Conservation (phyloP, 2,329 filamentous ascomycete genomes). For the Aspergillus costaricaensis region DNA sequence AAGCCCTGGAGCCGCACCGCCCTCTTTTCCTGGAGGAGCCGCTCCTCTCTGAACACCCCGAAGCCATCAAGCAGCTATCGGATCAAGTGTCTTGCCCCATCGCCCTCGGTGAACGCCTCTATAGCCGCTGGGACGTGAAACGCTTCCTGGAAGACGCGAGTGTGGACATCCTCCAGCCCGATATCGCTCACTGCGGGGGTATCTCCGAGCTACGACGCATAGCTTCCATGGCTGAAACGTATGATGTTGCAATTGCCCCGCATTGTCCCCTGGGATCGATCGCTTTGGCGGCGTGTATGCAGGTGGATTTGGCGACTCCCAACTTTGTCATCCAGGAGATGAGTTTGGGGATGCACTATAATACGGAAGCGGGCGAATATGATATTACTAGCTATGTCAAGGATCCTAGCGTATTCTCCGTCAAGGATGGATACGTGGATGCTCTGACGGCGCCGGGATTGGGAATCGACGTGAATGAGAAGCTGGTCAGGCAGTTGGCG, state of each 20-base stretch:
- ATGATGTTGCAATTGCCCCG: conserved; percentile 72
- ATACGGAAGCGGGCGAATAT: conserved; percentile 60
- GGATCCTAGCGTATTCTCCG: conserved; percentile 65
- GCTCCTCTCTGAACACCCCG: conserved; percentile 68
- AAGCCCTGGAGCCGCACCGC: conserved; percentile 64
- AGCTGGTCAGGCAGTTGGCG: conserved; percentile 61
- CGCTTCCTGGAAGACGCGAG: conserved; percentile 68
- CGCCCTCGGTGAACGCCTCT: conserved; percentile 70
- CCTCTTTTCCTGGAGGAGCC: conserved; percentile 79
- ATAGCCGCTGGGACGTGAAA: conserved; percentile 72
- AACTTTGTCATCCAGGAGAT: conserved; percentile 78
- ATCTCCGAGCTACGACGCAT: conserved; percentile 72
- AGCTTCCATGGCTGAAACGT: conserved; percentile 70
- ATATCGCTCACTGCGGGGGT: conserved; percentile 71
- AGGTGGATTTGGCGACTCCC: conserved; percentile 61
- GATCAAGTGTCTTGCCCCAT: conserved; percentile 64
- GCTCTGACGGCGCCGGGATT: conserved; percentile 62
- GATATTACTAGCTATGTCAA: conserved; percentile 68
- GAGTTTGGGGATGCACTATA: conserved; percentile 79
- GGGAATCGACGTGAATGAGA: conserved; percentile 73
- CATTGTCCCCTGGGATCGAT: conserved; percentile 75
- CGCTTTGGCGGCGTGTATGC: conserved; percentile 69
- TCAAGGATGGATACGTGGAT: conserved; percentile 66
- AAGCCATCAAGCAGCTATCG: conserved; percentile 64
- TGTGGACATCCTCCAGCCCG: conserved; percentile 72